Conservation (phyloP, 163 green algal species). For the Coccomyxa subellipsoidea region DNA sequence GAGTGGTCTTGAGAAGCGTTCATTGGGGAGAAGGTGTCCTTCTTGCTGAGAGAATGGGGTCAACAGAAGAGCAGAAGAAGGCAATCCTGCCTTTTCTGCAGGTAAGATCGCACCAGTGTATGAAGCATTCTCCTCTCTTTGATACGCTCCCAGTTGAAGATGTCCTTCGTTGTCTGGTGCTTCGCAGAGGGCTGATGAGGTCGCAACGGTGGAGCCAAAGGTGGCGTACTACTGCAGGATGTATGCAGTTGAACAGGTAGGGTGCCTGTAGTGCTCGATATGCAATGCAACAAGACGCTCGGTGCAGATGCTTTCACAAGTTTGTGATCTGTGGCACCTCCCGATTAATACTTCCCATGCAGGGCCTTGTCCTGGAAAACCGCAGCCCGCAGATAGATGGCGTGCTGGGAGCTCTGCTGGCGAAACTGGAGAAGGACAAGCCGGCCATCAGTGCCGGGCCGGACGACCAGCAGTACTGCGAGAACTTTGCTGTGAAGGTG, state of each 20-base stretch:
- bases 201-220: slow-evolving; percentile 70
- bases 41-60: not conserved
- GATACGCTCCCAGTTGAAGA: too few relatives aligned
- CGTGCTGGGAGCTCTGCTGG: slow-evolving; percentile 50
- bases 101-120: slow-evolving; percentile 19
- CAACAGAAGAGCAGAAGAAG: slow-evolving; percentile 54
- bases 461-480: slow-evolving; percentile 49
- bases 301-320: too few relatives aligned
- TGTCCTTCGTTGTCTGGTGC: too few relatives aligned
- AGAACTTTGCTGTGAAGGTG: slow-evolving; percentile 71
- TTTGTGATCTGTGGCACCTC: too few relatives aligned
- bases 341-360: too few relatives aligned
- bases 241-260: slow-evolving; percentile 75
- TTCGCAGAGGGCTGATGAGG: slow-evolving; percentile 76
- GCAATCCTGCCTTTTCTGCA: slow-evolving; percentile 62
- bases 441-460: slow-evolving; percentile 25
- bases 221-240: slow-evolving; percentile 87
- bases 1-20: too few relatives aligned
- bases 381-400: slow-evolving; percentile 43
- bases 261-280: too few relatives aligned
- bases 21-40: too few relatives aligned
- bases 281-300: too few relatives aligned
- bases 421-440: slow-evolving; percentile 64
- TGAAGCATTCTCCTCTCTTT: too few relatives aligned
- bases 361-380: slow-evolving; percentile 49